A percentile compares a stretch with the other conserved stretches of the same genome.
Conservation (phyloP, 352 stramenopile genomes). For the Globisporangium parvum region DNA sequence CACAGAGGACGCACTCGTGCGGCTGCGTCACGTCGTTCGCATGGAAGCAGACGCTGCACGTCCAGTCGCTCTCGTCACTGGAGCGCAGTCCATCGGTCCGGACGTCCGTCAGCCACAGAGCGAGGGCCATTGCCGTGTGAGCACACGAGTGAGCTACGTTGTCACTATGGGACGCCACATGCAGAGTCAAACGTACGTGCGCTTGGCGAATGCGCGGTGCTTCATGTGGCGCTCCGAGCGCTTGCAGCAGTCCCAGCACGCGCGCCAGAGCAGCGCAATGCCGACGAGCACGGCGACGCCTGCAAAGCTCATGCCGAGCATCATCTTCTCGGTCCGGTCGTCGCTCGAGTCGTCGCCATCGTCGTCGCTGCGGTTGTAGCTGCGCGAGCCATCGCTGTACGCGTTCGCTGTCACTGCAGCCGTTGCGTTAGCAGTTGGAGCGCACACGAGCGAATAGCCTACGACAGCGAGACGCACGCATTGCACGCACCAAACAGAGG, state of each 20-base stretch:
- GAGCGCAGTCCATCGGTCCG: background rate
- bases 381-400: slow-evolving; percentile 10
- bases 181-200: slow-evolving; percentile 22
- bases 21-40: slow-evolving; percentile 39
- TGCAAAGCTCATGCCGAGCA: slow-evolving; percentile 30
- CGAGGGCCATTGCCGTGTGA: background rate
- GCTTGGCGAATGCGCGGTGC: slow-evolving; percentile 42
- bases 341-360: slow-evolving; percentile 10
- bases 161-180: no score
- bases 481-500: background rate
- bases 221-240: slow-evolving; percentile 22
- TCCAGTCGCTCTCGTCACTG: slow-evolving; percentile 19
- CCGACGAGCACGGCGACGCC: slow-evolving; percentile 29
- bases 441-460: background rate
- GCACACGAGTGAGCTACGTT: background rate
- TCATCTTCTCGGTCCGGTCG: slow-evolving; percentile 17
- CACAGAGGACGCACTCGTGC: slow-evolving; percentile 43
- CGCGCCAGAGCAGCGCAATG: slow-evolving; percentile 37
- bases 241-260: slow-evolving; percentile 42
- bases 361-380: slow-evolving; percentile 2
- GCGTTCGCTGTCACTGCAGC: background rate
- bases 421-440: background rate
- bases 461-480: background rate
- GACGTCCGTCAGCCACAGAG: slow-evolving; percentile 2
- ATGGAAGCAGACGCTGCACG: slow-evolving; percentile 50